A percentile compares a stretch with the other conserved stretches of the same genome.
phyloP scores from a whole-genome alignment of 108 stramenopile genomes.

The Pseudonitzschia delicatissima region DNA sequence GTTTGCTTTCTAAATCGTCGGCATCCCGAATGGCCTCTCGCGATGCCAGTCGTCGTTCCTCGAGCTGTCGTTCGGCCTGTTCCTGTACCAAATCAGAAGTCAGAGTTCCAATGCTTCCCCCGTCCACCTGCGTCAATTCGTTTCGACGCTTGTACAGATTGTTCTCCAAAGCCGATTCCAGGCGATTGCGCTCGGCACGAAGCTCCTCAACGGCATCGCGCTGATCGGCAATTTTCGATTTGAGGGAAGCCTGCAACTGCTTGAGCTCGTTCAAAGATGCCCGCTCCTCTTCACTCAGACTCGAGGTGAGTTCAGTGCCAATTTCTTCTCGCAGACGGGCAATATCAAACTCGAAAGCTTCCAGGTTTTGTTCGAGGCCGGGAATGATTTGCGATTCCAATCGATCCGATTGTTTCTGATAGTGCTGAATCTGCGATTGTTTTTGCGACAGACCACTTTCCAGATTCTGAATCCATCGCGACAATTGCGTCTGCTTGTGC shows the following conservation, averaged over 20 bases:
- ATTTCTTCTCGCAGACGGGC: constrained; percentile 78
- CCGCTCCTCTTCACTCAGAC: constrained; percentile 67
- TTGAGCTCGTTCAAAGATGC: constrained; percentile 50
- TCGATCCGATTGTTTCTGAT: constrained; percentile 64
- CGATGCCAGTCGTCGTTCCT: constrained; percentile 54
- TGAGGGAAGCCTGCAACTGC: constrained; percentile 41
- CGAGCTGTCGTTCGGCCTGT: constrained; percentile 54
- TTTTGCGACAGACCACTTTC: constrained; percentile 52
- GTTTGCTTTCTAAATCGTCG: constrained; percentile 55
- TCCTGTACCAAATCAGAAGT: constrained; percentile 42
- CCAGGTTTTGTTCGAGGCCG: constrained; percentile 60
- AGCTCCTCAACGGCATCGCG: constrained; percentile 62
- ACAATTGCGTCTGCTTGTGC: constrained; percentile 67
- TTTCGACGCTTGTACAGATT: constrained; percentile 79
- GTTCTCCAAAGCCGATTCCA: constrained; percentile 77
- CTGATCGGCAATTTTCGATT: constrained; percentile 60
- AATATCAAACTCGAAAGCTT: constrained; percentile 60
- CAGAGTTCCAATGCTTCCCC: constrained; percentile 17
- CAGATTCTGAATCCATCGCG: constrained; percentile 51
- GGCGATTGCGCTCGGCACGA: constrained; percentile 53
- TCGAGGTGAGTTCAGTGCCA: constrained; percentile 69
- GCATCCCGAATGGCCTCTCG: constrained; percentile 56
- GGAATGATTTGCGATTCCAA: constrained; percentile 67
- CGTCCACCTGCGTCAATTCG: constrained; percentile 63
- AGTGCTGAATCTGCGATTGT: constrained; percentile 39